phyloP scores from a whole-genome alignment of 2,329 filamentous ascomycete genomes.

The Cladosporium sp. region DNA sequence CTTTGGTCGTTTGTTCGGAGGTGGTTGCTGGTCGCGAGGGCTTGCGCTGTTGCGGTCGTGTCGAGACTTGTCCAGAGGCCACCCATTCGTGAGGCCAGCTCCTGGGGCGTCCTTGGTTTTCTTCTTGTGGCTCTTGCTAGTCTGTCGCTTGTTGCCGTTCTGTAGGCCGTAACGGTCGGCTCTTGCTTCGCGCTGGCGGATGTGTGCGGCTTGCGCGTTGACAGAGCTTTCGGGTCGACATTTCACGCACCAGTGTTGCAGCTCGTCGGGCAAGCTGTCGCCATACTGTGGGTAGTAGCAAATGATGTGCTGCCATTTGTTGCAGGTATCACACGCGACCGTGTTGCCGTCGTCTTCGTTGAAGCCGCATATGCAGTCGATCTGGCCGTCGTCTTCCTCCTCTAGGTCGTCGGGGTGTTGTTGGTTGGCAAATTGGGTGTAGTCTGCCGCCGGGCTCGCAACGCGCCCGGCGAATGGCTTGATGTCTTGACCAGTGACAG shows the following conservation, averaged over 20 bases:
- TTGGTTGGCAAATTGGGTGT: slow-evolving; percentile 3
- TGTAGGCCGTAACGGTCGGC: slow-evolving; percentile 59
- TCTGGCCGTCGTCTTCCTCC: slow-evolving; percentile 79
- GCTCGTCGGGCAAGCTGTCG: slow-evolving; percentile 62
- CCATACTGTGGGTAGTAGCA: slow-evolving; percentile 84
- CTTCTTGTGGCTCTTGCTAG: slow-evolving; percentile 84
- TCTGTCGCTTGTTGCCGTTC: slow-evolving; percentile 66
- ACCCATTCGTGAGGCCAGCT: slow-evolving; percentile 66
- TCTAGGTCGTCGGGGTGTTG: slow-evolving; percentile 13
- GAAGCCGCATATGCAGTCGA: slow-evolving; percentile 96
- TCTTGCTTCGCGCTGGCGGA: slow-evolving; percentile 33
- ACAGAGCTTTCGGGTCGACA: slow-evolving; percentile 73
- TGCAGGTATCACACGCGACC: slow-evolving; percentile 92
- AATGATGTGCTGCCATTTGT: slow-evolving; percentile 97
- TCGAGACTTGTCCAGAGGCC: slow-evolving; percentile 57
- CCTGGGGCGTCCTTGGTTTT: slow-evolving; percentile 68
- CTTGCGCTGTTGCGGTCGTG: slow-evolving; percentile 55
- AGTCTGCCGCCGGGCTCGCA: slow-evolving; percentile 10
- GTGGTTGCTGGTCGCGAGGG: slow-evolving; percentile 55
- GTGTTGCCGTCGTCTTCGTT: slow-evolving; percentile 96
- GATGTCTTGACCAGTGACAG: slow-evolving; percentile 36
- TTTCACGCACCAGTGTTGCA: slow-evolving; percentile 81
- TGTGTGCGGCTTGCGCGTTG: slow-evolving; percentile 72
- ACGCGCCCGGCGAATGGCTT: slow-evolving; percentile 20
- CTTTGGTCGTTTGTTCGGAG: slow-evolving; percentile 76